Evolutionary conservation across 73 alveolate species (phyloP).

Genomic region (Durusdinium trenchii): DNA sequence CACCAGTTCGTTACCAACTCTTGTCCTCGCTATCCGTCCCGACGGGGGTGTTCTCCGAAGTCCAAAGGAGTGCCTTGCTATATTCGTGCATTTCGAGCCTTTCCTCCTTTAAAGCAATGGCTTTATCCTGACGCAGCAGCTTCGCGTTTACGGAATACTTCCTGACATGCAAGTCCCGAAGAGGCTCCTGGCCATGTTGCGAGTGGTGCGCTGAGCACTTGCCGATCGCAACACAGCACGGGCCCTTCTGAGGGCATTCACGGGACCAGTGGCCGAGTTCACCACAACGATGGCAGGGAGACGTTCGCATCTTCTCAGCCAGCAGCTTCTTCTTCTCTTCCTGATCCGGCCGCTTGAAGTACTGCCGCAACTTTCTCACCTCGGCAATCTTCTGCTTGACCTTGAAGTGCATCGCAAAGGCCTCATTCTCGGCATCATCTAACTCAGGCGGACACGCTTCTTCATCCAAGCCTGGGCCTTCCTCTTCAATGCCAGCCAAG

Average conservation of each 20-base stretch:
- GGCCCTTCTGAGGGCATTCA: slow-evolving; percentile 16
- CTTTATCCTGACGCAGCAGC: no score
- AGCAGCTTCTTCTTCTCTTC: neutral
- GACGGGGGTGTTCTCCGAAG: no score
- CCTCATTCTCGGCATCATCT: neutral
- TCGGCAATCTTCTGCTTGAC: neutral
- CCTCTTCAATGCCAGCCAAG: neutral
- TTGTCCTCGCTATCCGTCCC: no score
- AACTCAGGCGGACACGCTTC: neutral
- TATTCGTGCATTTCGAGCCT: no score
- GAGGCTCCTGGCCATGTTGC: no score
- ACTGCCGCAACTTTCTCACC: neutral
- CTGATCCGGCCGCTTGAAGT: neutral
- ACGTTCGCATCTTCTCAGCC: slow-evolving; percentile 15
- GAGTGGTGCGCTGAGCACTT: no score
- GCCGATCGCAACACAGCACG: no score
- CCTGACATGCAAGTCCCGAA: no score
- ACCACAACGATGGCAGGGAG: slow-evolving; percentile 8
- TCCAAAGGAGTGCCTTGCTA: no score
- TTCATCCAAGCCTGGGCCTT: neutral
- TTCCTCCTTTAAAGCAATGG: no score
- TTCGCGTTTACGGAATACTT: no score
- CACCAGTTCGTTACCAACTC: no score
- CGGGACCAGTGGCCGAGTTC: slow-evolving; percentile 39
- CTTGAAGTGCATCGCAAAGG: neutral